Conservation (phyloP, 1,139 yeast species). For the Sugiyamaella novakii region DNA sequence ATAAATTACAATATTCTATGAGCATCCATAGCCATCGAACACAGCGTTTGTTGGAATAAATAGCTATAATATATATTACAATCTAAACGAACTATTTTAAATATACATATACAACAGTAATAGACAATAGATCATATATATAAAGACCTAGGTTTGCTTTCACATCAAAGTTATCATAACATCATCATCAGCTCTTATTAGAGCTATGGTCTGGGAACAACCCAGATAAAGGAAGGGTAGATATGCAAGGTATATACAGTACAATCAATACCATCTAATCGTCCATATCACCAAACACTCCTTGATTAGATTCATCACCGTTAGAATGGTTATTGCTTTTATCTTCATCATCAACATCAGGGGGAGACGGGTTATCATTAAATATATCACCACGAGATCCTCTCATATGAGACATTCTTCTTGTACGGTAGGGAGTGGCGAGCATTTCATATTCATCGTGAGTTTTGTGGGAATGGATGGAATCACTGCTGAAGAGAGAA, state of each 20-base stretch:
- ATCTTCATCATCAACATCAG: constrained; percentile 28
- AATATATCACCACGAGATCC: constrained; percentile 23
- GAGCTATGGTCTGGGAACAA: constrained; percentile 2
- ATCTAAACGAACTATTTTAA: too few relatives aligned
- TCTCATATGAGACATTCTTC: constrained; percentile 33
- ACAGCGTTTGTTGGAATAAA: too few relatives aligned
- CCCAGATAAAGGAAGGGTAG: not conserved
- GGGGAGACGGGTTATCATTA: constrained; percentile 20
- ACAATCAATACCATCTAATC: constrained; percentile 13
- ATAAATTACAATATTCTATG: not conserved
- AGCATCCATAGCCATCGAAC: constrained; percentile 1
- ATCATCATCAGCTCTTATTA: constrained; percentile 12
- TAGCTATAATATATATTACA: too few relatives aligned
- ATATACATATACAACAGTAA: constrained; percentile 17
- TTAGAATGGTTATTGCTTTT: constrained; percentile 22
- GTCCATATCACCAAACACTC: constrained; percentile 39
- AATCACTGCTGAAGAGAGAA: constrained; percentile 24
- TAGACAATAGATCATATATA: not conserved
- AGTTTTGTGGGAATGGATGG: constrained; percentile 14
- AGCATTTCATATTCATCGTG: constrained; percentile 31
- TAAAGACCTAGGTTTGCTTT: not conserved
- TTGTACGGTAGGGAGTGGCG: constrained; percentile 31
- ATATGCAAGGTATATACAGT: constrained; percentile 13
- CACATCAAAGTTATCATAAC: constrained; percentile 9
- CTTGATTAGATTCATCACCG: constrained; percentile 19